Evolutionary conservation across 73 alveolate species (phyloP).

Genomic region (Paramecium sonneborni): DNA sequence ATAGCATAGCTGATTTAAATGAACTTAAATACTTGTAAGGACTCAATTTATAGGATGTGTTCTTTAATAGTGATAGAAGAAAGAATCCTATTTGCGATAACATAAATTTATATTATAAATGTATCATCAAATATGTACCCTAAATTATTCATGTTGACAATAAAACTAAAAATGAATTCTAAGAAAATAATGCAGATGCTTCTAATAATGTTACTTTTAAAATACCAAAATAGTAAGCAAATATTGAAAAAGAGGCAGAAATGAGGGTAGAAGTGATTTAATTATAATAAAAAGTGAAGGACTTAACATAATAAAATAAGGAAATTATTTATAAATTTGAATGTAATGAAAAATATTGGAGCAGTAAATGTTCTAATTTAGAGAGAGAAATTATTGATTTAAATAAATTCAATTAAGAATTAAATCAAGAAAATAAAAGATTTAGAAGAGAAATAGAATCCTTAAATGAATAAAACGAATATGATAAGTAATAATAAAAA

Average conservation of each 20-base stretch:
- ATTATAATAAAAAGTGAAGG: slow-evolving; percentile 23
- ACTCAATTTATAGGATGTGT: background rate
- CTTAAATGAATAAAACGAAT: slow-evolving; percentile 19
- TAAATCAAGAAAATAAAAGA: slow-evolving; percentile 36
- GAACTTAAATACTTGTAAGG: background rate
- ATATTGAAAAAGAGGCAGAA: slow-evolving; percentile 37
- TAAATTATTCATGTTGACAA: slow-evolving; percentile 2
- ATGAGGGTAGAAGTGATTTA: slow-evolving; percentile 6
- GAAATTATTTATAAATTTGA: slow-evolving; percentile 63
- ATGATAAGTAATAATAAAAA: slow-evolving; percentile 15
- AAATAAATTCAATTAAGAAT: slow-evolving; percentile 44
- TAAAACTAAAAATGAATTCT: background rate
- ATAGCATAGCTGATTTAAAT: background rate
- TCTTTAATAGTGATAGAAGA: slow-evolving; percentile 24
- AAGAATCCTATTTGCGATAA: slow-evolving; percentile 20
- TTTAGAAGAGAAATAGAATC: slow-evolving; percentile 52
- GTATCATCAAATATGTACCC: background rate
- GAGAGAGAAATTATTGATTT: slow-evolving; percentile 46
- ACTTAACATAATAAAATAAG: background rate
- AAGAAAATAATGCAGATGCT: background rate
- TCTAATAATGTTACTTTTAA: background rate
- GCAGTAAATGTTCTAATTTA: slow-evolving; percentile 32
- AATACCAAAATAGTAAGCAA: background rate
- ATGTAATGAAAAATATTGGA: slow-evolving; percentile 63
- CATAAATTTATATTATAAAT: background rate